Evolutionary conservation across 495 filamentous ascomycete genomes (phyloP), one percentile per base, ranked within the genome.

Genomic region (Lepraria neglecta): DNA sequence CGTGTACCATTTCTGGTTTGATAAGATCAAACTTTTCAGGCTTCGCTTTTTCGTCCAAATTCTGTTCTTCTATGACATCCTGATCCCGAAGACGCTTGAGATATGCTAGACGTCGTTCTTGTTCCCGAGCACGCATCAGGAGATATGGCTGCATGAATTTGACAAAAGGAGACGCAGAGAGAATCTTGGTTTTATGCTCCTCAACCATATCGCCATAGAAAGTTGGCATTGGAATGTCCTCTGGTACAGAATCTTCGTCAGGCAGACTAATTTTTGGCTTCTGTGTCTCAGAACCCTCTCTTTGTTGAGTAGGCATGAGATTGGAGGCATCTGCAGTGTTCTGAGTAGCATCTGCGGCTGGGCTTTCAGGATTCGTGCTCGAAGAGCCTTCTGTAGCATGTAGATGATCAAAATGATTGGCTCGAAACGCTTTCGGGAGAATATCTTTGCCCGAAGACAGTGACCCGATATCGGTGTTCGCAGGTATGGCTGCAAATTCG

Each of bases 91-190:
- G 77, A 52, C 85, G 78, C 70, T 87, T 90, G 31, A 97, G 79
- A 70, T 94, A 89, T 1, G 83, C 80, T 17, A 97, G 70, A 56
- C 85, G 85, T 60, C 88, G 80, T 70, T 97, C 95, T 70, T 97
- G 87, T 70, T 95, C 92, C 56, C 95, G 84, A 50, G 91, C 88
- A 58, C 86, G 87, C 83, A 91, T 95, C 19, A 99, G 80, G 14
- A 97, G 80, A 73, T 97, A 95, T 2, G 95, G 95, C 68, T 91
- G 89, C 68, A 87, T 86, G 68, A 97, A 97, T 71, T 88, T 92
- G 47, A 97, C 95, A 67, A 95, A 97, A 4, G 95, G 95, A 1
- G 95, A 97, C 1, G 91, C 88, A 9, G 95, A 97, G n/a, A 99
- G 76, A 53, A 99, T 84, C 67, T 89, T 92, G 3, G 91, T 96